Base-by-base conservation (phyloP, 78 protist species). In the Polysphondylium violaceum region DNA sequence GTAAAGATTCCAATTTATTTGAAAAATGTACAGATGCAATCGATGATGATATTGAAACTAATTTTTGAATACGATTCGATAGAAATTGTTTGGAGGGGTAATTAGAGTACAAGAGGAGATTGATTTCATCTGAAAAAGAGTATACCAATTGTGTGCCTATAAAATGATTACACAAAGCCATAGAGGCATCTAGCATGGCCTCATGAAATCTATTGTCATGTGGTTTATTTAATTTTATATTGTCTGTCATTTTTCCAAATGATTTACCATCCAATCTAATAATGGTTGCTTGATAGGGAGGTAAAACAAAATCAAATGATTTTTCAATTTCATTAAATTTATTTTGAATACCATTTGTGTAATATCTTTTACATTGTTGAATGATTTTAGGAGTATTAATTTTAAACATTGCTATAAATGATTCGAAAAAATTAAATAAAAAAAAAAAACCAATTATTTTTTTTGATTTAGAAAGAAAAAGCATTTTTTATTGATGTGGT, bases 101-200 rank as follows among this genome's bases (percentile, higher is more conserved):
- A 11, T 36, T 35, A 14, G 27, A 7, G 33, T 55, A 56, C 5
- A 74, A 2, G 2, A 74, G 36, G 3, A 74, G 9, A 56, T 55
- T 74, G 7, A 74, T 74, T 55, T 74, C 81, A 55, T 74, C 81
- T 23, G 81, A 74, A 59, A 55, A 74, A 6, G 81, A 74, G 55
- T 74, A 74, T 1, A 36, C 59, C 11, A 74, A 36, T 38, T 36
- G 50, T 19, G 27, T n/a, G 23, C 81, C 58, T 51, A n/a, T 31
- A 25, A 55, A 23, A 55, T 74, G 21, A 36, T 17, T 55, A 36
- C 35, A 51, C n/a, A 74, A 36, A n/a, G 31, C n/a, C 5, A 38
- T 27, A 14, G 67, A 31, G 9, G 67, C 61, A 16, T 55, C 44
- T 74, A 55, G 50, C 55, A 74, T 74, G 50, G 81, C 59, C 29